Evolutionary conservation across 768 basidiomycete genomes (phyloP), one percentile per base, ranked within the genome.

Genomic region (Suillus ampliporus): DNA sequence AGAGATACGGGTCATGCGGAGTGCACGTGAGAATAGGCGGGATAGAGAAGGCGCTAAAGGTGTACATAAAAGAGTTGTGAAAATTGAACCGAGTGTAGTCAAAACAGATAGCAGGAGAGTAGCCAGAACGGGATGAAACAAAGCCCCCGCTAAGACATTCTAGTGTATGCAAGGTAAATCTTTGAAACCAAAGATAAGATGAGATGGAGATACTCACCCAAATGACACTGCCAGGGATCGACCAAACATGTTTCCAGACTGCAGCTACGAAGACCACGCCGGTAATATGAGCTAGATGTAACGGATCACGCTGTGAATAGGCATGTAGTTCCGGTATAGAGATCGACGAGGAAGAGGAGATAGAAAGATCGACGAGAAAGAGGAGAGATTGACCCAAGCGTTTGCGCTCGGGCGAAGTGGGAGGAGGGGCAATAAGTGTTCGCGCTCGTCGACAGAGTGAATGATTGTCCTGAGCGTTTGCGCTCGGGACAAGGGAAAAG

Each of bases 211-310:
- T 10, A 80, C 88, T 61, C 65, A 92, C 92, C 90, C 95, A 89
- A 54, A 97, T 83, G 53, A 97, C 94, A 67, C 93, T 95, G 7
- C 96, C 96, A 10, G 96, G 96, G 62, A 98, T 86, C 63, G 93
- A 95, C 96, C 95, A 98, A 4, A 95, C 94, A 74, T 98, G 96
- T 77, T 95, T 97, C 94, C 95, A 98, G 35, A 94, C 79, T 5
- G 93, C 92, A 19, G 91, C 89, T 15, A 95, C 82, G 43, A 90
- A 88, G 69, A 98, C 83, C 56, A 95, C 94, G 28, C 83, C 87
- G 47, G 96, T 74, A 58, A 97, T 92, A 76, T 97, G 96, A 9
- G 84, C 83, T 58, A 87, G 79, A 21, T 89, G 84, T 4, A 77
- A 79, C 35, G 79, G 67, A 13, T 91, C 90, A 62, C 88, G 88